phyloP scores from a whole-genome alignment of 768 basidiomycete genomes.

The Mycena belliarum region DNA sequence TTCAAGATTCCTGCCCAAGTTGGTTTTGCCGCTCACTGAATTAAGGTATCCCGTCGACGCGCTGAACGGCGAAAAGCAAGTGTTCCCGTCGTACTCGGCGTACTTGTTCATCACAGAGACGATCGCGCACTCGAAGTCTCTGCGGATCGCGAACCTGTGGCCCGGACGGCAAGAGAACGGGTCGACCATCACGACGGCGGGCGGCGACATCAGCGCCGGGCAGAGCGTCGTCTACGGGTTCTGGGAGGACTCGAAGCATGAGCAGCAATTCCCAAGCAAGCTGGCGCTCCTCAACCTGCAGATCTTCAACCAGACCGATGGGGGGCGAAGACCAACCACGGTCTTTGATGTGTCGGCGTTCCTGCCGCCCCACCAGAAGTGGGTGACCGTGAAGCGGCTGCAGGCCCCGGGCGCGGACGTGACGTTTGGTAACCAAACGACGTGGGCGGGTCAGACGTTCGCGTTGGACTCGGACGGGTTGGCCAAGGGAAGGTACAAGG shows the following conservation, averaged over 20 bases:
- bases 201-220: slow-evolving; percentile 48
- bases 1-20: not conserved
- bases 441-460: slow-evolving; percentile 54
- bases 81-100: slow-evolving; percentile 55
- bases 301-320: slow-evolving; percentile 51
- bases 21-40: not conserved
- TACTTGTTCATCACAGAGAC: slow-evolving; percentile 53
- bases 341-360: slow-evolving; percentile 49
- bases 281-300: slow-evolving; percentile 51
- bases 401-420: slow-evolving; percentile 52
- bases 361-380: slow-evolving; percentile 27
- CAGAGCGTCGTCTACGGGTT: slow-evolving; percentile 54
- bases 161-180: slow-evolving; percentile 54
- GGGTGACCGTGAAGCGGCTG: slow-evolving; percentile 41
- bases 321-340: slow-evolving; percentile 39
- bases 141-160: slow-evolving; percentile 50
- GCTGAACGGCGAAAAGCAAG: slow-evolving; percentile 47
- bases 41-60: slow-evolving; percentile 51
- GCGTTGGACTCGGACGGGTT: slow-evolving; percentile 34
- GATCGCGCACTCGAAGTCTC: slow-evolving; percentile 43
- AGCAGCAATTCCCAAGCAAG: slow-evolving; percentile 41
- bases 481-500: slow-evolving; percentile 37
- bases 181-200: slow-evolving; percentile 51
- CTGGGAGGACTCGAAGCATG: slow-evolving; percentile 39
- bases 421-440: slow-evolving; percentile 42